Percentiles rank a stretch among this genome's conserved stretches.
These are phyloP conservation scores for Dothistroma pini DNA, from an alignment of 2,329 filamentous ascomycete species.

Conservation along the genomic window DNA sequence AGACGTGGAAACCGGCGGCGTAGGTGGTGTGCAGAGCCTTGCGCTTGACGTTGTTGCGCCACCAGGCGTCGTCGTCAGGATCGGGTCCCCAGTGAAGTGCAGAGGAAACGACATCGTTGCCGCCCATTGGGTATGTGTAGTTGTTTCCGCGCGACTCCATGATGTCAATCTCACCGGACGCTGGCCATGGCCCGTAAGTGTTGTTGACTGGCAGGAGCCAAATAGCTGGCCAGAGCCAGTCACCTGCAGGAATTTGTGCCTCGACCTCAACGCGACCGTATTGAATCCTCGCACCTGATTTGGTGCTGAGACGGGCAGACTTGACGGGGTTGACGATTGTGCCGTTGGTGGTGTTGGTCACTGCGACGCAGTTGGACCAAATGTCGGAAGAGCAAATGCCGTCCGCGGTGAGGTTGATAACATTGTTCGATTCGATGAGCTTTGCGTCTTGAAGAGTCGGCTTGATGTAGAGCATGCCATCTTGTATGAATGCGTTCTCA, in stretches of 20 bases:
- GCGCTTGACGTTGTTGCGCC: conserved; percentile 76
- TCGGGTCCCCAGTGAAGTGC: conserved; percentile 81
- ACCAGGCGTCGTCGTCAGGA: conserved; percentile 70
- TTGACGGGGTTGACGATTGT: conserved; percentile 73
- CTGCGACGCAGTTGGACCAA: conserved; percentile 61
- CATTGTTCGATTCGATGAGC: conserved; percentile 62
- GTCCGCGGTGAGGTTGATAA: conserved; percentile 64
- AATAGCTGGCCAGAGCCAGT: conserved; percentile 91
- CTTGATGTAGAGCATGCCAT: conserved; percentile 68
- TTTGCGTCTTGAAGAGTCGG: conserved; percentile 70
- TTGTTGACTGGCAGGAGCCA: conserved; percentile 77
- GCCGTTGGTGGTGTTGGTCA: conserved; percentile 73
- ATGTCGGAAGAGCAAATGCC: conserved; percentile 64
- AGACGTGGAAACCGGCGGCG: conserved; percentile 66
- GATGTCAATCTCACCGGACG: conserved; percentile 81
- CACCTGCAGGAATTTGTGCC: conserved; percentile 70
- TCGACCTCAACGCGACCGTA: conserved; percentile 79
- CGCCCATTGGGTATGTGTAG: conserved; percentile 68
- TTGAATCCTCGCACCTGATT: conserved; percentile 65
- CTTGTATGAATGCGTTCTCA: conserved; percentile 70
- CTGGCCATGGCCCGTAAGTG: conserved; percentile 73
- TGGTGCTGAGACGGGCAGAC: conserved; percentile 75
- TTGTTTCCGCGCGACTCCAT: conserved; percentile 80
- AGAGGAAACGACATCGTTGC: conserved; percentile 76
- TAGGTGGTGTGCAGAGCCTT: conserved; percentile 72